phyloP scores from a whole-genome alignment of 2,329 filamentous ascomycete genomes.

The Cytospora leucostoma region DNA sequence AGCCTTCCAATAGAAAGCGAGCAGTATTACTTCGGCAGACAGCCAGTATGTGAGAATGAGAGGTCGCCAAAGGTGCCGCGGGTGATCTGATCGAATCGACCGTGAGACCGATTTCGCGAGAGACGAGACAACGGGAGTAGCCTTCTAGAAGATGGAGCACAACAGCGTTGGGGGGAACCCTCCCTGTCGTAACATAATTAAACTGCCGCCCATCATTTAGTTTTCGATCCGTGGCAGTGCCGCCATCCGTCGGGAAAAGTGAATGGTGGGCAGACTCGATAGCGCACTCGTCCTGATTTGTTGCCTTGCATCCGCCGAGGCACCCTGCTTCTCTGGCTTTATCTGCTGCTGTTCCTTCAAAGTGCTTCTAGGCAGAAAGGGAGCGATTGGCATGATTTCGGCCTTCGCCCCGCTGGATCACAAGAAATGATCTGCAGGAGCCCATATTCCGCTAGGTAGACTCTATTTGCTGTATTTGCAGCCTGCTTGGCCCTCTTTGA shows the following conservation, averaged over 20 bases:
- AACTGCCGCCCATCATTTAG: background rate
- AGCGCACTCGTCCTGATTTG: background rate
- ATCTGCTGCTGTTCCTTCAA: background rate
- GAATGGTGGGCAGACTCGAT: background rate
- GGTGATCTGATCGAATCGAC: background rate
- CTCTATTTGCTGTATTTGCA: slow-evolving; percentile 14
- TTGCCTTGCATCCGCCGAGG: background rate
- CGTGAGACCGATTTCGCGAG: background rate
- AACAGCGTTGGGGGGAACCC: slow-evolving; percentile 2
- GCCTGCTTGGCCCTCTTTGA: slow-evolving; percentile 18
- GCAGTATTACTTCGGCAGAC: background rate
- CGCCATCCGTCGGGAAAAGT: background rate
- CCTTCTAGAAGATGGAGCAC: background rate
- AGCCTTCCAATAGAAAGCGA: background rate
- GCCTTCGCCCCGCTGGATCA: slow-evolving; percentile 3
- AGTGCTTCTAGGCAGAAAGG: background rate
- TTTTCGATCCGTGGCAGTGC: slow-evolving; percentile 10
- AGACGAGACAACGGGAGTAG: background rate
- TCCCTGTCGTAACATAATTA: background rate
- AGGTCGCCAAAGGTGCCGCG: background rate
- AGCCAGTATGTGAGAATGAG: background rate
- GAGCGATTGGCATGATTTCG: background rate
- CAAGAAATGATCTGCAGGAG: background rate
- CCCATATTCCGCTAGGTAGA: background rate
- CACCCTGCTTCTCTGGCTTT: background rate